phyloP scores from a whole-genome alignment of 805 yeast species.

The Ogataea methylovora region DNA sequence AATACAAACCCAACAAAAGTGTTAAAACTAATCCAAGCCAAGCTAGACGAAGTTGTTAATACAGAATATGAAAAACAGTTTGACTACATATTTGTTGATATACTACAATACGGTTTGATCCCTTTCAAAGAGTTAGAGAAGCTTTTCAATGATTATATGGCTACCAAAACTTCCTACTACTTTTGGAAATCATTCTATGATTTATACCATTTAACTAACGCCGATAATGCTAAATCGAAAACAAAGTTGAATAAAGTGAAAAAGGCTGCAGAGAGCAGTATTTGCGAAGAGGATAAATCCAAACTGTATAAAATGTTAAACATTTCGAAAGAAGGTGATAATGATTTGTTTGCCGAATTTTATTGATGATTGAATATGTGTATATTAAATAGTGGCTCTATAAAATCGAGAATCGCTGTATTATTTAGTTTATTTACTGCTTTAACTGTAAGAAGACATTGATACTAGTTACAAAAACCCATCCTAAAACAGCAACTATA shows the following conservation, averaged over 20 bases:
- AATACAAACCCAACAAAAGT: constrained; percentile 17
- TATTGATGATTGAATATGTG: no score
- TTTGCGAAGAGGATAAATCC: no score
- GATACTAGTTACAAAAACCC: constrained; percentile 19
- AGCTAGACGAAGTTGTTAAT: constrained; percentile 17
- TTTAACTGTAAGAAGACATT: constrained; percentile 8
- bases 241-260: no score
- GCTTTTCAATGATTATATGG: constrained; percentile 20
- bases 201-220: constrained; percentile 4
- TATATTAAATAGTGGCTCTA: no score
- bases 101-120: constrained; percentile 21
- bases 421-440: neutral
- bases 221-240: no score
- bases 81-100: constrained; percentile 28
- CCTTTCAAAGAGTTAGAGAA: constrained; percentile 9
- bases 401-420: no score
- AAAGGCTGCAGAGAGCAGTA: no score
- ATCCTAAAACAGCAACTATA: constrained; percentile 18
- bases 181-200: constrained; percentile 20
- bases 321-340: no score
- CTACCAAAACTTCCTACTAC: constrained; percentile 4
- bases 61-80: constrained; percentile 21
- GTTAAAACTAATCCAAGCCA: constrained; percentile 19
- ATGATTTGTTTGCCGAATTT: no score
- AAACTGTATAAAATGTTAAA: no score